These are phyloP conservation scores for Phyllosticta paracitricarpa DNA, from an alignment of 2,329 filamentous ascomycete genomes.

Conservation along the genomic window DNA sequence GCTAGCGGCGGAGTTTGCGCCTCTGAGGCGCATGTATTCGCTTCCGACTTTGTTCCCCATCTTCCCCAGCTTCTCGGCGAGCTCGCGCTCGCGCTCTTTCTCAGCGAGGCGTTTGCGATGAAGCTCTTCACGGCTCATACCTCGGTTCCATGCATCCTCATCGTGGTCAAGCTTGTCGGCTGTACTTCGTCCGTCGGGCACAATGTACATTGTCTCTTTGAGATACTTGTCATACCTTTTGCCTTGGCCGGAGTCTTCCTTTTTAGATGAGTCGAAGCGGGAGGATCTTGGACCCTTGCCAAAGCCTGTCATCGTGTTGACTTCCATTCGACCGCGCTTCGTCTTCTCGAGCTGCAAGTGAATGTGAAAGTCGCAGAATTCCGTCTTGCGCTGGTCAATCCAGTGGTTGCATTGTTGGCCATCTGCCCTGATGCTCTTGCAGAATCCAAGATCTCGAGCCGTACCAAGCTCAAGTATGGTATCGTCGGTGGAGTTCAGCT, in stretches of 20 bases:
- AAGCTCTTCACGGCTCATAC: slow-evolving; percentile 54
- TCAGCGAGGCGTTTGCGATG: slow-evolving; percentile 54
- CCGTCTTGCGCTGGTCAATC: slow-evolving; percentile 80
- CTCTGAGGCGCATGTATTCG: slow-evolving; percentile 54
- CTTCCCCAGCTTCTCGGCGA: slow-evolving; percentile 57
- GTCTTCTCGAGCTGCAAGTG: slow-evolving; percentile 69
- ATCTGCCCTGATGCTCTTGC: slow-evolving; percentile 75
- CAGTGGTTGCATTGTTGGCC: slow-evolving; percentile 71
- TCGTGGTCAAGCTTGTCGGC: slow-evolving; percentile 57
- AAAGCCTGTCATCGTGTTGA: slow-evolving; percentile 56
- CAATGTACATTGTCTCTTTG: slow-evolving; percentile 39
- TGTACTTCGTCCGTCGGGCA: slow-evolving; percentile 37
- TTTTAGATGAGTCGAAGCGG: slow-evolving; percentile 12
- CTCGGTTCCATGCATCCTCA: slow-evolving; percentile 45
- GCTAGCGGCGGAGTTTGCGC: slow-evolving; percentile 8
- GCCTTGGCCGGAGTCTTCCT: slow-evolving; percentile 16
- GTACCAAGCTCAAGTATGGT: slow-evolving; percentile 82
- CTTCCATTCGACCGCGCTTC: slow-evolving; percentile 60
- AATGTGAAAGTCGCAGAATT: slow-evolving; percentile 88
- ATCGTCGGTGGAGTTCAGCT: slow-evolving; percentile 77
- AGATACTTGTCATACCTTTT: slow-evolving; percentile 48
- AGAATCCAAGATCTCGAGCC: slow-evolving; percentile 78
- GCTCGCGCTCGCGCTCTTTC: slow-evolving; percentile 61
- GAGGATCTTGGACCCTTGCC: not conserved
- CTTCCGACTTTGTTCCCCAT: slow-evolving; percentile 54